Percentiles rank a stretch among this genome's conserved stretches.
Conservation (phyloP, 257 asterid genomes). For the Primulina tabacum region DNA sequence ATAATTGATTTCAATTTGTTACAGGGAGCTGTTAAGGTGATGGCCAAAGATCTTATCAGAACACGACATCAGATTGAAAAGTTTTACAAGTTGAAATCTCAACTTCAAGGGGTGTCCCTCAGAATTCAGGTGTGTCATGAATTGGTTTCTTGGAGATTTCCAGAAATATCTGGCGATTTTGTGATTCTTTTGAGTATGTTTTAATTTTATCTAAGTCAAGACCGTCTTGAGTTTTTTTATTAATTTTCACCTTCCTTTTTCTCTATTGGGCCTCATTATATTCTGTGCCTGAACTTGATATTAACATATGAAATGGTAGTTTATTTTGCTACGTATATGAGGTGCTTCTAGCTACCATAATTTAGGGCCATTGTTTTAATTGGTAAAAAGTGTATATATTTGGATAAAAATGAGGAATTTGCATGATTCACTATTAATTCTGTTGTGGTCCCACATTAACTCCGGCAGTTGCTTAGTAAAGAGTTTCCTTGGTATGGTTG, state of each 20-base stretch:
- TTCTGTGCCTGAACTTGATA: background rate
- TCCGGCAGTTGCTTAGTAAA: conserved; percentile 6
- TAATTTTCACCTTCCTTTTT: background rate
- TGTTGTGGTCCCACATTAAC: background rate
- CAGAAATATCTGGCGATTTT: background rate
- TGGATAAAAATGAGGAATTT: background rate
- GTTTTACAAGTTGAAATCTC: conserved; percentile 94
- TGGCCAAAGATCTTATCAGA: conserved; percentile 99
- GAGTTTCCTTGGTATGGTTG: background rate
- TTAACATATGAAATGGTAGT: conserved; percentile 6
- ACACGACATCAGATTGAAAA: conserved; percentile 94
- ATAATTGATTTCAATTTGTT: conserved; percentile 32
- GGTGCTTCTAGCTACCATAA: conserved; percentile 7
- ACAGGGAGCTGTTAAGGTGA: conserved; percentile 99
- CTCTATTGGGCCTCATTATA: background rate
- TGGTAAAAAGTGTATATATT: conserved; percentile 4
- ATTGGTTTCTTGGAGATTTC: conserved; percentile 2
- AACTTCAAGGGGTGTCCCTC: conserved; percentile 96
- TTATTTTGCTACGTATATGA: background rate
- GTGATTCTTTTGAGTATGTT: background rate
- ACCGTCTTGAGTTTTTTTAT: background rate
- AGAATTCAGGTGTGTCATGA: conserved; percentile 80
- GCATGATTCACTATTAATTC: background rate
- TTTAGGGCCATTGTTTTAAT: background rate
- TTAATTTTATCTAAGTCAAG: conserved; percentile 13